phyloP scores from a whole-genome alignment of 352 stramenopile species.

The Peronosclerospora sorghi region DNA sequence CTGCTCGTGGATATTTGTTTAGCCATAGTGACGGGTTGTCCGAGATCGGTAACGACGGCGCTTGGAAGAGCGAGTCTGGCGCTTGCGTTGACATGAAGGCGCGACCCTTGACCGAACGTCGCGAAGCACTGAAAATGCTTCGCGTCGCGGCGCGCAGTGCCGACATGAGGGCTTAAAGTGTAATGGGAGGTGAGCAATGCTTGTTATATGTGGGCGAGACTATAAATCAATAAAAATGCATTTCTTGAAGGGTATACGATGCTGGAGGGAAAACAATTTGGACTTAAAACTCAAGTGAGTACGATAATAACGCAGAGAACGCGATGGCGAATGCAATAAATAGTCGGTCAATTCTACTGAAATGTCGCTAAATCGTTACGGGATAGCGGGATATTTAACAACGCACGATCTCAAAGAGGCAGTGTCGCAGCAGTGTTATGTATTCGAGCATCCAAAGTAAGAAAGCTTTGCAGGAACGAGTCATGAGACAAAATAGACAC shows the following conservation, averaged over 20 bases:
- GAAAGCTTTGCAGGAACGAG: neutral
- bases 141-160: constrained; percentile 14
- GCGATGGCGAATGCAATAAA: no score
- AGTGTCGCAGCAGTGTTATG: constrained; percentile 48
- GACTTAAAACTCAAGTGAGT: no score
- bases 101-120: constrained; percentile 15
- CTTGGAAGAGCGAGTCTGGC: constrained; percentile 48
- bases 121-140: constrained; percentile 1
- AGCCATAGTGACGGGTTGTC: constrained; percentile 47
- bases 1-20: constrained; percentile 46
- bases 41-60: constrained; percentile 48
- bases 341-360: no score
- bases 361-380: no score
- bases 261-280: neutral
- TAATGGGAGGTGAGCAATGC: constrained; percentile 12
- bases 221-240: neutral
- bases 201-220: neutral
- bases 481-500: no score
- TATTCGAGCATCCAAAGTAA: constrained; percentile 52
- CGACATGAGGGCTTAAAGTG: constrained; percentile 7
- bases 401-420: constrained; percentile 55
- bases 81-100: constrained; percentile 61
- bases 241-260: neutral
- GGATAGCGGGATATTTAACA: constrained; percentile 11
- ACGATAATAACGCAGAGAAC: no score